Evolutionary conservation across 2,329 filamentous ascomycete genomes (phyloP).

Genomic region (Venturia nashicola): DNA sequence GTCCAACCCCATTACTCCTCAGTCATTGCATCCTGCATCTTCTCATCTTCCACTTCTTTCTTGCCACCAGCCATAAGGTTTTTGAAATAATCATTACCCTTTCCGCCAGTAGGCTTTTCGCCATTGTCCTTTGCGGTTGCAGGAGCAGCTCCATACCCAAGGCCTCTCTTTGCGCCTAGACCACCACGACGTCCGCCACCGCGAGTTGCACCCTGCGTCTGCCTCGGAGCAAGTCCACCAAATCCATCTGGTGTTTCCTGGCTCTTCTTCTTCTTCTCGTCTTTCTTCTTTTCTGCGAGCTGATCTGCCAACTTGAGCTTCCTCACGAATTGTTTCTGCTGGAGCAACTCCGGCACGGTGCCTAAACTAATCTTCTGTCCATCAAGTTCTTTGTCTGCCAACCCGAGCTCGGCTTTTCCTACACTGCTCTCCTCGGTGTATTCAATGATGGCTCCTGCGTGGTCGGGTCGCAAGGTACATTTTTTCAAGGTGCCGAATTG

Average conservation of each 20-base stretch:
- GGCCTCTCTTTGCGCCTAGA: background rate
- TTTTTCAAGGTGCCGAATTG: constrained; percentile 60
- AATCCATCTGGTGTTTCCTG: background rate
- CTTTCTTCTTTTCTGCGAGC: constrained; percentile 1
- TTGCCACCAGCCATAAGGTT: constrained; percentile 7
- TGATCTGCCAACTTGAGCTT: constrained; percentile 2
- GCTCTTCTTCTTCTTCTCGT: constrained; percentile 2
- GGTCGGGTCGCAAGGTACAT: constrained; percentile 66
- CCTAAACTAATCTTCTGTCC: constrained; percentile 4
- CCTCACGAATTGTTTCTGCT: constrained; percentile 7
- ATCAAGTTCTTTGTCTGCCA: constrained; percentile 7
- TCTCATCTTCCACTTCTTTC: background rate
- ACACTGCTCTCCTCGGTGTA: constrained; percentile 33
- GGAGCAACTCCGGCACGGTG: constrained; percentile 8
- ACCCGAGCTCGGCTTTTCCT: constrained; percentile 4
- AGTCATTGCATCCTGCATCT: background rate
- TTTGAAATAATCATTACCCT: constrained; percentile 10
- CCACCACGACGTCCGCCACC: constrained; percentile 3
- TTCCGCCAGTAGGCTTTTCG: constrained; percentile 4
- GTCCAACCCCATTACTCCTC: background rate
- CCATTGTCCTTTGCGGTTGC: background rate
- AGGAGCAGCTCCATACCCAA: constrained; percentile 1
- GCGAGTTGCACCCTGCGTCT: background rate
- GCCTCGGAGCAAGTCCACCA: background rate
- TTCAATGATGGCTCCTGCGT: constrained; percentile 78